phyloP scores from a whole-genome alignment of 1,139 yeast species.

The Yamadazyma atmosphaerica region DNA sequence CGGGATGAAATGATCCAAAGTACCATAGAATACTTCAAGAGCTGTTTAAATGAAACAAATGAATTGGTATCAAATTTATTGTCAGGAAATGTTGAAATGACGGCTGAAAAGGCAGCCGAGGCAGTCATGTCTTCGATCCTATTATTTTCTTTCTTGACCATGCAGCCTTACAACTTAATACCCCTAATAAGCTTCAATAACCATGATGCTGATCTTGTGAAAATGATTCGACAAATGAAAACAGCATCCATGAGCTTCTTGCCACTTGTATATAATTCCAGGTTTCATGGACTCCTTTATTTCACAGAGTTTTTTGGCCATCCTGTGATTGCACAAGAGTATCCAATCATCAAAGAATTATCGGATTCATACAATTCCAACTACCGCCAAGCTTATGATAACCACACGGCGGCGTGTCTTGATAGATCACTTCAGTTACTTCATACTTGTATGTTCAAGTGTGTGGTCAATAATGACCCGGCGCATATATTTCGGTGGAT shows the following conservation, averaged over 20 bases:
- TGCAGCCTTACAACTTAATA: conserved; percentile 28
- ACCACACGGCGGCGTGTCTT: neutral
- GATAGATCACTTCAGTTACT: conserved; percentile 5
- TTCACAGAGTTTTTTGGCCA: conserved; percentile 1
- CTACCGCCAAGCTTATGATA: no score
- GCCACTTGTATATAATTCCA: conserved; percentile 5
- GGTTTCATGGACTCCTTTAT: conserved; percentile 1
- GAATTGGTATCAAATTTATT: neutral
- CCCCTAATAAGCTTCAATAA: conserved; percentile 18
- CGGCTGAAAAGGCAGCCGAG: conserved; percentile 13
- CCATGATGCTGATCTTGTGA: conserved; percentile 8
- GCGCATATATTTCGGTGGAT: conserved; percentile 26
- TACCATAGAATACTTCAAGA: neutral
- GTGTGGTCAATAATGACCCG: conserved; percentile 9
- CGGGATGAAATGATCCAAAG: neutral
- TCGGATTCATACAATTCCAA: no score
- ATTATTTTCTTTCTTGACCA: conserved; percentile 25
- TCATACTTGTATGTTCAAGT: conserved; percentile 8
- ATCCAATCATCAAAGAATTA: neutral
- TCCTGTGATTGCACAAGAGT: neutral
- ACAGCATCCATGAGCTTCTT: neutral
- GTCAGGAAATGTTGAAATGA: neutral
- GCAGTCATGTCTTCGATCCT: conserved; percentile 21
- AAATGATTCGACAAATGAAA: conserved; percentile 5
- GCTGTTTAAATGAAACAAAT: neutral